Conservation (phyloP, 1,139 yeast species). For the Lizanozyma gosingica region DNA sequence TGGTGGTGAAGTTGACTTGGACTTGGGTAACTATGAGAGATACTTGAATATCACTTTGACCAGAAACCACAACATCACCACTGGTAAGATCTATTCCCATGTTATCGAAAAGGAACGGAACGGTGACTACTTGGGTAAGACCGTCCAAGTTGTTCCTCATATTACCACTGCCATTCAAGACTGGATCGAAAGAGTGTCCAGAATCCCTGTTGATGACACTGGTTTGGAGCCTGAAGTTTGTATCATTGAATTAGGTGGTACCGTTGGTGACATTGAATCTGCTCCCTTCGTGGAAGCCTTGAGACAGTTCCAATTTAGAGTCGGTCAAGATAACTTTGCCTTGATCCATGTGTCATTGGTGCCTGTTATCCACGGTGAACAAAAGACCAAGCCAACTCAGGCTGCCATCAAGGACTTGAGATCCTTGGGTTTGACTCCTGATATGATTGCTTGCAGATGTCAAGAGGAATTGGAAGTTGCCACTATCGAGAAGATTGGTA, state of each 20-base stretch:
- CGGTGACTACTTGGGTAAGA: constrained; percentile 96
- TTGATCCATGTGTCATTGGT: constrained; percentile 94
- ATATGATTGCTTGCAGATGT: constrained; percentile 97
- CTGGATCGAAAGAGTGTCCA: constrained; percentile 93
- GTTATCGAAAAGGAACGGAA: constrained; percentile 93
- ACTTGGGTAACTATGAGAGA: constrained; percentile 95
- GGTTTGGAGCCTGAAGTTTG: constrained; percentile 89
- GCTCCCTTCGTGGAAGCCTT: constrained; percentile 99
- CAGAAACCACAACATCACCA: constrained; percentile 90
- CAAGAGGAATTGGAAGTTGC: constrained; percentile 70
- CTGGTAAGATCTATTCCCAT: constrained; percentile 92
- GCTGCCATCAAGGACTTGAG: constrained; percentile 97
- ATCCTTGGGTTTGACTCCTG: constrained; percentile 89
- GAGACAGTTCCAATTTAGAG: constrained; percentile 97
- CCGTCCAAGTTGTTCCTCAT: constrained; percentile 99
- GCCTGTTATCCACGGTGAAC: constrained; percentile 97
- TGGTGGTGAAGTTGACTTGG: constrained; percentile 98
- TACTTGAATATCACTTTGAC: constrained; percentile 90
- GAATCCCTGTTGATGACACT: constrained; percentile 85
- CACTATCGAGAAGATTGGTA: constrained; percentile 89
- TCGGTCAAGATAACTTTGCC: constrained; percentile 89
- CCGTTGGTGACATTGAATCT: constrained; percentile 98
- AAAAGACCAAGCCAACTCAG: constrained; percentile 98
- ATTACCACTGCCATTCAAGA: constrained; percentile 95
- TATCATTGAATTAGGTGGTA: constrained; percentile 96